phyloP scores from a whole-genome alignment of 495 filamentous ascomycete genomes.

The Penicillium longicatenatum region DNA sequence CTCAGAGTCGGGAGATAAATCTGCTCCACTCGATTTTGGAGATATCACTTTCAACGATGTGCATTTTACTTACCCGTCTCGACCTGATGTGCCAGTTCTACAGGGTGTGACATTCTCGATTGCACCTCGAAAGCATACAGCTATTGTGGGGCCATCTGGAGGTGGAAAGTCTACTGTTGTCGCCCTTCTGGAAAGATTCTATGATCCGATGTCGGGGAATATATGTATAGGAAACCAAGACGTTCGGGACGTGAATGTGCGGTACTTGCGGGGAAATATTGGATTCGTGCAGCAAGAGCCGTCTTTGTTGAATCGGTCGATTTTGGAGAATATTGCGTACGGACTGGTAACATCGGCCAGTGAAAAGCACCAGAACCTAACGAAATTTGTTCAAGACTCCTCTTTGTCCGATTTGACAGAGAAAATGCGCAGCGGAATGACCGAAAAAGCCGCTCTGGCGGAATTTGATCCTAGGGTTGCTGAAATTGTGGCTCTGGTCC shows the following conservation, averaged over 20 bases:
- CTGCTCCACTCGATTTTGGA: slow-evolving; percentile 29
- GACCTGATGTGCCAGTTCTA: slow-evolving; percentile 56
- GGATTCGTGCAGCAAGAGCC: slow-evolving; percentile 70
- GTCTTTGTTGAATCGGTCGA: slow-evolving; percentile 60
- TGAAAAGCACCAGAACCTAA: slow-evolving; percentile 37
- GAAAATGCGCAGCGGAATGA: slow-evolving; percentile 28
- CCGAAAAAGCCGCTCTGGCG: slow-evolving; percentile 24
- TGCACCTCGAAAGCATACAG: slow-evolving; percentile 59
- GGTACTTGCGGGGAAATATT: slow-evolving; percentile 57
- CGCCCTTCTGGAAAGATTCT: slow-evolving; percentile 56
- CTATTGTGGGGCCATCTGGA: slow-evolving; percentile 69
- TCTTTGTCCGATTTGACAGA: slow-evolving; percentile 31
- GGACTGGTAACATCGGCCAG: slow-evolving; percentile 58
- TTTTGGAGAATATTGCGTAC: slow-evolving; percentile 68
- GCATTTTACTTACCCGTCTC: slow-evolving; percentile 61
- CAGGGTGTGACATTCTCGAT: slow-evolving; percentile 51
- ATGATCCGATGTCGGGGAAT: slow-evolving; percentile 39
- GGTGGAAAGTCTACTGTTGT: slow-evolving; percentile 69
- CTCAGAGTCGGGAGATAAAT: slow-evolving; percentile 33
- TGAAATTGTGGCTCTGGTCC: slow-evolving; percentile 40
- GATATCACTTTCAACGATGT: slow-evolving; percentile 54
- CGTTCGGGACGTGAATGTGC: slow-evolving; percentile 56
- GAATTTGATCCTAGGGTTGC: slow-evolving; percentile 23
- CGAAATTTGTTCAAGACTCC: slow-evolving; percentile 31
- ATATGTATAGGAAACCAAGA: slow-evolving; percentile 54